phyloP scores from a whole-genome alignment of 257 asterid species.

The Solanum sitiens region DNA sequence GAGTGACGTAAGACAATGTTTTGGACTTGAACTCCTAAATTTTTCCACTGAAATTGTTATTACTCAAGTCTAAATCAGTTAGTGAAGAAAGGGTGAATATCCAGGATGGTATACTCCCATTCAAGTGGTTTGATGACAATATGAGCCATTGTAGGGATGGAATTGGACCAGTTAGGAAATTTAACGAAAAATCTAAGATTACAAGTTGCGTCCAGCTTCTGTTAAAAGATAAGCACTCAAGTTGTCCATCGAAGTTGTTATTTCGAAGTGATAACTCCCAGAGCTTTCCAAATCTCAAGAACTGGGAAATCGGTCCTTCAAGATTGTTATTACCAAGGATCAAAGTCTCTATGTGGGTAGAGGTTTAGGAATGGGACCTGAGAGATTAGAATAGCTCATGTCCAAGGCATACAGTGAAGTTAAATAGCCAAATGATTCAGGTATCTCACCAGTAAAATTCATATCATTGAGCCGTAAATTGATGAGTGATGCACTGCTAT shows the following conservation, averaged over 20 bases:
- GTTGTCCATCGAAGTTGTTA: neutral
- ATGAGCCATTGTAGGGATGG: fast-evolving
- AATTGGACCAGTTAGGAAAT: neutral
- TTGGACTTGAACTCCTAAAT: neutral
- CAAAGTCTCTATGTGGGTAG: no score
- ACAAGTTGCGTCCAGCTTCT: neutral
- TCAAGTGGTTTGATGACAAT: neutral
- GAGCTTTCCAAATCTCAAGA: no score
- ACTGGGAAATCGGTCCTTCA: no score
- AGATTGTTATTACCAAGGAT: no score
- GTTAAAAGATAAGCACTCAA: neutral
- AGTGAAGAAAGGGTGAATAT: neutral
- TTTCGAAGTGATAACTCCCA: fast-evolving
- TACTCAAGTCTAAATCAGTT: fast-evolving
- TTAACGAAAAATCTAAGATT: fast-evolving
- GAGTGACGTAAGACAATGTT: fast-evolving
- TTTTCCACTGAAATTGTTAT: neutral
- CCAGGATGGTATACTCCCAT: no score
- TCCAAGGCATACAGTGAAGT: no score
- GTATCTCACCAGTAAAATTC: no score
- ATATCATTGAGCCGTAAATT: no score
- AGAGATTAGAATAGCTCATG: no score
- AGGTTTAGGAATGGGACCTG: no score
- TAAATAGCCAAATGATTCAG: no score
- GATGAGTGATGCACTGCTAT: no score